Conservation (phyloP, 148 eudicot genomes). For the Silene latifolia region DNA sequence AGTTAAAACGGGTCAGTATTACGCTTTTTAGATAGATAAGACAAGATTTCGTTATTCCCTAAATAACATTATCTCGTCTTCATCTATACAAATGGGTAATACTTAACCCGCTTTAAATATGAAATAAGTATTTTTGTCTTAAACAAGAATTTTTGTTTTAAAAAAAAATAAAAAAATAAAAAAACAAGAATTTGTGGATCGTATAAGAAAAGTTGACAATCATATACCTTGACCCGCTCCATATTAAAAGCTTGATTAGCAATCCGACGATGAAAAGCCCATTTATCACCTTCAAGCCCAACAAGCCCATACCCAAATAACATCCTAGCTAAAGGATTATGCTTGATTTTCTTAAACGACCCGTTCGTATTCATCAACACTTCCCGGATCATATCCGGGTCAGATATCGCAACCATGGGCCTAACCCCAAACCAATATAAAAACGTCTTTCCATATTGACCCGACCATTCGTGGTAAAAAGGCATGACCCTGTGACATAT, state of each 20-base stretch:
- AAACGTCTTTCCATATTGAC: constrained; percentile 53
- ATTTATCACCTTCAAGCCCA: constrained; percentile 53
- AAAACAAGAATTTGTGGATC: too few species aligned
- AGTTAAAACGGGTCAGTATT: too few species aligned
- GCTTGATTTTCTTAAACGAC: constrained; percentile 32
- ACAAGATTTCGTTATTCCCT: too few species aligned
- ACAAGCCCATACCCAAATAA: constrained; percentile 64
- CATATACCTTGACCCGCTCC: constrained; percentile 27
- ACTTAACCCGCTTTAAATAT: too few species aligned
- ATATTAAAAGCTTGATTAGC: constrained; percentile 57
- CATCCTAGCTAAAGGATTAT: constrained; percentile 49
- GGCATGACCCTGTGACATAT: constrained; percentile 50
- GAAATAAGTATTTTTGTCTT: too few species aligned
- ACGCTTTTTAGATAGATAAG: too few species aligned
- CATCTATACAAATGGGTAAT: too few species aligned
- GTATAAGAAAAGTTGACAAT: background rate
- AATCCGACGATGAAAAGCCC: constrained; percentile 72
- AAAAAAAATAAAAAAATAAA: too few species aligned
- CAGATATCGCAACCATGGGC: constrained; percentile 53
- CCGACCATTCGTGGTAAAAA: constrained; percentile 61
- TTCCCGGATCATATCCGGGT: constrained; percentile 61
- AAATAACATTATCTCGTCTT: too few species aligned
- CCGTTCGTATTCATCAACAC: constrained; percentile 42
- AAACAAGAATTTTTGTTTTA: too few species aligned
- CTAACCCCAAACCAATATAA: constrained; percentile 70